Evolutionary conservation across 2,329 filamentous ascomycete genomes (phyloP).

Genomic region (Sporothrix pallida): DNA sequence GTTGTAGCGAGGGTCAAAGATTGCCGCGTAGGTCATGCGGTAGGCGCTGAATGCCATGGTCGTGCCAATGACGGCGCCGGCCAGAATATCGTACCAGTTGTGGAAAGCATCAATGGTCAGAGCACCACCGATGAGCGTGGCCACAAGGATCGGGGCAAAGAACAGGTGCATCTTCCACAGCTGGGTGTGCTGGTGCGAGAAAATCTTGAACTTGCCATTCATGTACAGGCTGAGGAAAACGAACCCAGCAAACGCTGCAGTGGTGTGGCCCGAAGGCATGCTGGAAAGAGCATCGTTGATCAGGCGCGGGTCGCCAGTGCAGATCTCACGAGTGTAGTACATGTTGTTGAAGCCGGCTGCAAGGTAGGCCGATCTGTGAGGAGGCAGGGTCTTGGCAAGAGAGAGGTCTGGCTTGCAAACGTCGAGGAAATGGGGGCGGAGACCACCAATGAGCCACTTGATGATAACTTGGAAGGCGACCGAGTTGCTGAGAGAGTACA

Average conservation of each 20-base stretch:
- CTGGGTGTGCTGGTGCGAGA: slow-evolving; percentile 71
- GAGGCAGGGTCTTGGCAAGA: slow-evolving; percentile 42
- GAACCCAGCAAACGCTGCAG: slow-evolving; percentile 74
- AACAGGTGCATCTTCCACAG: slow-evolving; percentile 74
- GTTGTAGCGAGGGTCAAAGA: slow-evolving; percentile 72
- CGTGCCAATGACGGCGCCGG: slow-evolving; percentile 67
- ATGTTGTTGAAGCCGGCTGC: slow-evolving; percentile 56
- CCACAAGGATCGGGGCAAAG: slow-evolving; percentile 70
- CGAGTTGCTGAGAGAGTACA: slow-evolving; percentile 72
- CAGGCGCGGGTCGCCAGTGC: slow-evolving; percentile 67
- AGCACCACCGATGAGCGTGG: slow-evolving; percentile 69
- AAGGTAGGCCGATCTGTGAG: slow-evolving; percentile 51
- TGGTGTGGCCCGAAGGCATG: slow-evolving; percentile 76
- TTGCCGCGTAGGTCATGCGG: slow-evolving; percentile 68
- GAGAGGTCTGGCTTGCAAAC: slow-evolving; percentile 69
- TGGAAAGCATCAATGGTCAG: slow-evolving; percentile 76
- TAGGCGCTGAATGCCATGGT: slow-evolving; percentile 67
- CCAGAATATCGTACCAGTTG: slow-evolving; percentile 75
- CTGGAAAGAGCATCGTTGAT: slow-evolving; percentile 74
- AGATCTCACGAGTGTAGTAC: slow-evolving; percentile 73
- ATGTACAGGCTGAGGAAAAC: slow-evolving; percentile 75
- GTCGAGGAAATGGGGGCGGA: slow-evolving; percentile 73
- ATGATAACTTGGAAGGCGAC: slow-evolving; percentile 79
- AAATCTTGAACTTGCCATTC: slow-evolving; percentile 79
- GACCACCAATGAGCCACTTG: slow-evolving; percentile 75